These are phyloP conservation scores for Mycena rosella DNA, from an alignment of 768 basidiomycete species.

Conservation along the genomic window DNA sequence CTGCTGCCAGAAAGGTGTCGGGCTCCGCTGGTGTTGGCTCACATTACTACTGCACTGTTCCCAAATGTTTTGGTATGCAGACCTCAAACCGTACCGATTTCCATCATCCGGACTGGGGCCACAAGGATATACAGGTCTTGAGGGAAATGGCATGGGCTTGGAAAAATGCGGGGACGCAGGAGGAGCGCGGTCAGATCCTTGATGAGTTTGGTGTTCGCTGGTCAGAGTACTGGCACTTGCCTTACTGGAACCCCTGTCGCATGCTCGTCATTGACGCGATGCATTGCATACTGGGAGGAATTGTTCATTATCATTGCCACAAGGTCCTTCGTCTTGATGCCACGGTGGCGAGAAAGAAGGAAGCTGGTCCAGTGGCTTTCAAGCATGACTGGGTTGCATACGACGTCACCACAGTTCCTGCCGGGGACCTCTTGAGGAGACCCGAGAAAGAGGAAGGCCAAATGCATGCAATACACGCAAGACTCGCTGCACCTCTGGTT, in stretches of 20 bases:
- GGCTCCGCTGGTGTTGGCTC: conserved; percentile 40
- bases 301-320: conserved; percentile 38
- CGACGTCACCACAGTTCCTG: neutral
- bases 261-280: conserved; percentile 51
- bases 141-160: conserved; percentile 37
- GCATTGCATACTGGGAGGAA: conserved; percentile 49
- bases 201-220: conserved; percentile 42
- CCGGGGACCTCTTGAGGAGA: neutral
- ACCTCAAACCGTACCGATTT: conserved; percentile 30
- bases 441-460: conserved; percentile 4
- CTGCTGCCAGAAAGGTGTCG: conserved; percentile 44
- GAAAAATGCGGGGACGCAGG: conserved; percentile 33
- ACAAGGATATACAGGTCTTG: conserved; percentile 24
- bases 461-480: neutral
- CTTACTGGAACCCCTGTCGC: conserved; percentile 51
- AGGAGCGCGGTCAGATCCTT: conserved; percentile 35
- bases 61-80: conserved; percentile 37
- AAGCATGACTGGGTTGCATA: conserved; percentile 18
- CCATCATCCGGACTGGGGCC: conserved; percentile 33
- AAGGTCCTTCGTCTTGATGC: conserved; percentile 25
- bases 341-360: conserved; percentile 17
- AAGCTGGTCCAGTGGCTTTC: conserved; percentile 17
- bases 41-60: conserved; percentile 48
- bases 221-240: conserved; percentile 46
- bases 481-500: neutral